Evolutionary conservation across 257 asterid genomes (phyloP).

Genomic region (Nicotiana attenuata): DNA sequence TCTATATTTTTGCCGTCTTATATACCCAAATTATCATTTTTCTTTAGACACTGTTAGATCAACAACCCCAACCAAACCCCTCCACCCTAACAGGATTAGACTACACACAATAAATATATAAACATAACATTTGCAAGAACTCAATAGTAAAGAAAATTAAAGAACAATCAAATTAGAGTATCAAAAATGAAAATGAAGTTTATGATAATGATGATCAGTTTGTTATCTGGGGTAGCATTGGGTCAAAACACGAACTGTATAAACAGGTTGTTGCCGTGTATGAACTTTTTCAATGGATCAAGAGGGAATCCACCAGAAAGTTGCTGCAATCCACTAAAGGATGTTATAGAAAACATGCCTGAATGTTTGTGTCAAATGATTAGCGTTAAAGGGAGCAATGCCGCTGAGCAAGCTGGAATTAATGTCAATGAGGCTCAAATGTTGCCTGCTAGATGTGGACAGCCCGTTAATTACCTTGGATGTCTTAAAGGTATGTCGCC

Average conservation of each 20-base stretch:
- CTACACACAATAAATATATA: not conserved
- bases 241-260: constrained; percentile 18
- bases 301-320: constrained; percentile 49
- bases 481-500: constrained; percentile 49
- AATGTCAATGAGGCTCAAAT: constrained; percentile 58
- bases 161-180: not conserved
- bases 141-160: not conserved
- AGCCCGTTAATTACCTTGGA: constrained; percentile 71
- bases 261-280: constrained; percentile 57
- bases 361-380: constrained; percentile 73
- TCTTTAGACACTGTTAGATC: not conserved
- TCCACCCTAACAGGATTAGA: not conserved
- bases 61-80: constrained; percentile 6
- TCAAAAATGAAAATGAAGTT: not conserved
- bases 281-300: constrained; percentile 42
- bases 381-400: constrained; percentile 55
- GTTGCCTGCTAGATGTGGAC: constrained; percentile 76
- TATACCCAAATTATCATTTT: not conserved
- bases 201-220: not conserved
- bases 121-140: not conserved
- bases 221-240: not conserved
- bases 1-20: not conserved
- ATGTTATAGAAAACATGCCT: constrained; percentile 52
- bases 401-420: constrained; percentile 63
- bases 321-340: constrained; percentile 57